Evolutionary conservation across 1,284 basidiomycete species (phyloP), one percentile per base, ranked within the genome.

Genomic region (Crepidotus sp.): DNA sequence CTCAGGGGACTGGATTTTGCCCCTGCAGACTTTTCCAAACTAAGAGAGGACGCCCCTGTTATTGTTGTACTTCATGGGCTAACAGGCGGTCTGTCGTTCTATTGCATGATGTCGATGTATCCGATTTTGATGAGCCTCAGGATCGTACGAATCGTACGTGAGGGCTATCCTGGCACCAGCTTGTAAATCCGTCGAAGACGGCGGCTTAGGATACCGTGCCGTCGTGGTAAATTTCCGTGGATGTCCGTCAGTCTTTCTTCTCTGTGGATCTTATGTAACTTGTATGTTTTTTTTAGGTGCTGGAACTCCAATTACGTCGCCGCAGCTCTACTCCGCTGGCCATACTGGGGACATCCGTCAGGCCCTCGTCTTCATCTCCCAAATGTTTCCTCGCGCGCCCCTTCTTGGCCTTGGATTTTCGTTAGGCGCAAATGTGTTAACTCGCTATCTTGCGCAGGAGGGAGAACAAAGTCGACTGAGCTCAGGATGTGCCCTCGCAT

Each of bases 391-490:
- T 2, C 64, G 74, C 17, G 89, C 93, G 0, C 85, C 83, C 6
- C 67, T 98, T 30, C 67, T 94, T 25, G 95, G 89, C 9, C 66
- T 96, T 21, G 92, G 92, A 5, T 98, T 97, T 67, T 96, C 91
- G 3, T 77, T 99, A 36, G 96, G 95, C 40, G 90, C 93, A 29
- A 90, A 91, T 57, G 83, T 98, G 32, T 66, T 98, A 51, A 84
- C 89, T n/a, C 77, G 90, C 51, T 97, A 96, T 63, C 68, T 95
- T 38, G 92, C 88, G 5, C 83, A 96, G 62, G 85, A 94, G 59
- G 86, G 86, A 7, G 71, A 75, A n/a, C 57, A 68, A 7, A 85
- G 82, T 49, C 77, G 90, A n/a, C 65, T 98, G 14, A 70, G 69
- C 36, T 78, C 83, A 0, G 92, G 77, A 19, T 81, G 85, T 60